Base-by-base conservation (phyloP, 768 basidiomycete species). In the Pleurotus citrinopileatus region DNA sequence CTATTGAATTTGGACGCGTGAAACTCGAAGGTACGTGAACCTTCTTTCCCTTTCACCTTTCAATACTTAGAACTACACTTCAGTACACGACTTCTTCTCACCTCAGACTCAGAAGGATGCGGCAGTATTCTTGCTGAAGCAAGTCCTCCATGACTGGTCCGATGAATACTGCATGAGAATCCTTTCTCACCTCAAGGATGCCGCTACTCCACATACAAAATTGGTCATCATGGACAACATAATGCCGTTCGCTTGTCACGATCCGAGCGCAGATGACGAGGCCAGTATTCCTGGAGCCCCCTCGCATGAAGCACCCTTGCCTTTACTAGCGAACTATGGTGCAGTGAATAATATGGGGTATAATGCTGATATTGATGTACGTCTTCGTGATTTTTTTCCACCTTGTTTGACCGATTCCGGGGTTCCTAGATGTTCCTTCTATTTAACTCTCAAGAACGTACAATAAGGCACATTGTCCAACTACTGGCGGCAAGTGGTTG, bases 81-180 rank as follows among this genome's bases (percentile, higher is more conserved):
- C n/a, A 70, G 67, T 57, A 7, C 68, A 70, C 25, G 63, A 70
- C 53, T 70, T 69, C 57, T 70, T 69, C 32, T 55, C 67, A 3
- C 78, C 80, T 4, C 82, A 86, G 57, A 65, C 64, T 20, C 46
- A 60, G 22, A 60, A 58, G 54, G 60, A 77, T 65, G 76, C 79
- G 0, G 55, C 64, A 19, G 75, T 85, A n/a, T 87, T 80, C 62
- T 60, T 86, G 8, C 61, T 87, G 17, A 76, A 83, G 40, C 76
- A 79, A 10, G 75, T 86, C 42, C 70, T 84, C 40, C 85, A 86
- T 57, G 83, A 87, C 60, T 87, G 86, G 84, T 76, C 83, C 0
- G 81, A 85, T 57, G 65, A 61, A 40, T 68, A 68, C 55, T 63
- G 63, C 17, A 45, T 63, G 42, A 70, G 68, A 34, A 73, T 79